Base-by-base conservation (phyloP, 1,284 basidiomycete genomes). In the Moesziomyces sp. region DNA sequence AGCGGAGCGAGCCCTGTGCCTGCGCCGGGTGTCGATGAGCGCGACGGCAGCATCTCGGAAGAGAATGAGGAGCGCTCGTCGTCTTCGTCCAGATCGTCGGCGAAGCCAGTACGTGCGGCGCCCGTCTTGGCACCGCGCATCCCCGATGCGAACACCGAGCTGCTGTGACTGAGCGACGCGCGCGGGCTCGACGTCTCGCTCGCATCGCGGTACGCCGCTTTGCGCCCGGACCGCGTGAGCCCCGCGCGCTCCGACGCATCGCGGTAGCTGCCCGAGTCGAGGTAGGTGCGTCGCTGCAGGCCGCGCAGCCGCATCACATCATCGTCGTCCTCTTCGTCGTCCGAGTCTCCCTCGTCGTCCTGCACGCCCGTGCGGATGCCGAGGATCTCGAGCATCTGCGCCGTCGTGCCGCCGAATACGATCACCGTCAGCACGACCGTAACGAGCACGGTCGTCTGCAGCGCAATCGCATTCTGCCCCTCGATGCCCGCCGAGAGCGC, bases 391-490 rank as follows among this genome's bases (percentile, higher is more conserved):
- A 99, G 88, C 97, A 99, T 99, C 60, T 94, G 88, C 7, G 92
- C 90, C 0, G 97, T 97, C 8, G 97, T 98, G 0, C 96, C 97
- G 0, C 96, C 96, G 81, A 99, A 99, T 56, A 97, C 87, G 64
- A 98, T 87, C 47, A 99, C 94, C 0, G 96, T 98, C 57, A 98
- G 87, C 48, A 99, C 94, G 46, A 99, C 96, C 7, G 97, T 93
- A 16, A 97, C 91, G 34, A 99, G 89, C 23, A 99, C 95, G 0
- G 96, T 98, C 35, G 92, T 97, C 46, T 95, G 88, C 65, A 99
- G 87, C 21, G 93, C 93, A 76, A 93, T 90, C 0, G 93, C 94
- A 80, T 96, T 96, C 46, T 91, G 88, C 28, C 94, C 96, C 68
- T 91, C 91, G 87, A 99, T 97, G 9, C 96, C 96, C 3, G 93